A percentile compares a stretch with the other conserved stretches of the same genome.
These are phyloP conservation scores for Taphrina confusa DNA, from an alignment of 1,139 yeast species.

Conservation along the genomic window DNA sequence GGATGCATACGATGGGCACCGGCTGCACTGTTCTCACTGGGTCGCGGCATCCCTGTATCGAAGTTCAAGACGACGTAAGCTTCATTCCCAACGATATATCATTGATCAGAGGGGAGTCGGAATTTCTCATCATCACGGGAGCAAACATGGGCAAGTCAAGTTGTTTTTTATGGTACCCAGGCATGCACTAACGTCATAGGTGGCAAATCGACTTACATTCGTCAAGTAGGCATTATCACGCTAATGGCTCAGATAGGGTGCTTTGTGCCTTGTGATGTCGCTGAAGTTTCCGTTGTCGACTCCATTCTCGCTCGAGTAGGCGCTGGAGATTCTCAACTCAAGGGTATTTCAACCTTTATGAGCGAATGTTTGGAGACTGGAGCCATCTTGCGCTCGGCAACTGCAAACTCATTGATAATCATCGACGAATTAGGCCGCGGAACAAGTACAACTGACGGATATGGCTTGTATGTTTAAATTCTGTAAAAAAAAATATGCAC, in stretches of 20 bases:
- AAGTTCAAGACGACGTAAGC: slow-evolving; percentile 80
- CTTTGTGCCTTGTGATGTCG: slow-evolving; percentile 74
- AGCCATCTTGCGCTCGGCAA: slow-evolving; percentile 82
- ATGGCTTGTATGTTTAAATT: slow-evolving; percentile 57
- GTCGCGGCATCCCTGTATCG: slow-evolving; percentile 92
- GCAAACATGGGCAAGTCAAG: slow-evolving; percentile 82
- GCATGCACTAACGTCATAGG: not conserved
- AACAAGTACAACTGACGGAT: slow-evolving; percentile 95
- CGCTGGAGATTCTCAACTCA: slow-evolving; percentile 94
- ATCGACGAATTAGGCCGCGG: slow-evolving; percentile 97
- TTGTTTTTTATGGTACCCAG: not conserved
- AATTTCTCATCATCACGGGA: slow-evolving; percentile 86
- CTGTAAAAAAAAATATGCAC: not conserved
- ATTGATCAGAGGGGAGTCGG: slow-evolving; percentile 55
- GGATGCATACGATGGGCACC: slow-evolving; percentile 55
- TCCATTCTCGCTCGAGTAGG: slow-evolving; percentile 96
- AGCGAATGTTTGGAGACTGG: slow-evolving; percentile 97
- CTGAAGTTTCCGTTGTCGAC: slow-evolving; percentile 81
- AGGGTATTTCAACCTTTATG: slow-evolving; percentile 97
- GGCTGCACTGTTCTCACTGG: slow-evolving; percentile 63
- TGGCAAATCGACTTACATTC: slow-evolving; percentile 90
- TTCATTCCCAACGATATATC: slow-evolving; percentile 85
- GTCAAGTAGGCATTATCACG: slow-evolving; percentile 87
- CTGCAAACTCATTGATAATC: slow-evolving; percentile 77
- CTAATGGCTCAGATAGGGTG: slow-evolving; percentile 91